Evolutionary conservation across 2,329 filamentous ascomycete species (phyloP), one percentile per base, ranked within the genome.

Genomic region (Exserohilum turcica): DNA sequence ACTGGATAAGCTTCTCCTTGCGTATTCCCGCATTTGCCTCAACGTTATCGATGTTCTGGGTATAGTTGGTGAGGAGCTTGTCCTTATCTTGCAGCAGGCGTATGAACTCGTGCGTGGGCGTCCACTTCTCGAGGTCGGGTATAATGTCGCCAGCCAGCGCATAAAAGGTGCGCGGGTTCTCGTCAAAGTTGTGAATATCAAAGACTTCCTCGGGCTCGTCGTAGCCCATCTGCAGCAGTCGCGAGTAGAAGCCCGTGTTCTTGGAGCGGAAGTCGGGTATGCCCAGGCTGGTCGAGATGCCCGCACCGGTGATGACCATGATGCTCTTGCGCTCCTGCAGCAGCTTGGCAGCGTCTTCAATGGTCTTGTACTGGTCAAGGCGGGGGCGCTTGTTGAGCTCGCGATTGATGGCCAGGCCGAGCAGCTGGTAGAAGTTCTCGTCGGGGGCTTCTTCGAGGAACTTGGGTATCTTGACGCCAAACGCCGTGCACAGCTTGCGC

Each of bases 221-320:
- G 56, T 86, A 81, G 6, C 91, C 92, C 55, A 94, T 83, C 66
- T 91, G 85, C 64, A 85, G 86, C 45, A 97, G 81, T 70, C 92
- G 88, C 39, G 91, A 88, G 77, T 97, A 97, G 50, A 97, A 87
- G 43, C 93, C 93, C 1, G 88, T 96, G 67, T 91, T 89, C 74
- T 94, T 94, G 46, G 92, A 97, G 61, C 94, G 88, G 71, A 99
- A 99, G 74, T 99, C 94, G 4, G 94, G 94, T 54, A 99, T 97
- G 56, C 94, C 94, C 16, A 99, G 85, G 45, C 91, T 96, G 0
- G 94, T 99, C 21, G 92, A 97, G 63, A 99, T 97, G 62, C 94
- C 94, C 15, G 94, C 94, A 45, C 94, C 94, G 1, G 94, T 97
- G 62, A 99, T 84, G 60, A 97, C 89, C 67, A 99, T 85, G 73